phyloP scores from a whole-genome alignment of 371 early-diverging fungal genomes.

The Actinomortierella wolfii region DNA sequence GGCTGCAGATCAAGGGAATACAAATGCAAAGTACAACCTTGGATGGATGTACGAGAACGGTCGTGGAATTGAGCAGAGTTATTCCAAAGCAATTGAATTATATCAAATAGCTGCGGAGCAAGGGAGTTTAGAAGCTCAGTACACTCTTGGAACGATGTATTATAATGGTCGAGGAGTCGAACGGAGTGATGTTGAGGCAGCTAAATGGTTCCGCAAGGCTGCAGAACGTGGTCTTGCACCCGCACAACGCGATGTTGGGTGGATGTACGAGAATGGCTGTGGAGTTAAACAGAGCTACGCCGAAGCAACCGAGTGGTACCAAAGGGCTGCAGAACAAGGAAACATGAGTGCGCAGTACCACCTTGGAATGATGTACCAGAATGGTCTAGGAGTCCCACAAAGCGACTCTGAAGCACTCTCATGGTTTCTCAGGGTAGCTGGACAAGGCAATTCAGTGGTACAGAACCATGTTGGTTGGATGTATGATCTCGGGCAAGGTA shows the following conservation, averaged over 20 bases:
- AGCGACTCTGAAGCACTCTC: no score
- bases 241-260: constrained; percentile 82
- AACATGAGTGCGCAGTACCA: constrained; percentile 66
- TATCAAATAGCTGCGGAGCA: constrained; percentile 67
- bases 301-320: constrained; percentile 63
- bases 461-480: no score
- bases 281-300: constrained; percentile 60
- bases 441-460: no score
- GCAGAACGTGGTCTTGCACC: constrained; percentile 68
- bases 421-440: no score
- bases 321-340: constrained; percentile 65
- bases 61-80: constrained; percentile 62
- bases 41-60: constrained; percentile 80
- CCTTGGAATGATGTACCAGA: no score
- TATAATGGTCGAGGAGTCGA: constrained; percentile 82
- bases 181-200: constrained; percentile 63
- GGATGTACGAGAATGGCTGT: constrained; percentile 77
- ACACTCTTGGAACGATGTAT: constrained; percentile 77
- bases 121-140: constrained; percentile 64
- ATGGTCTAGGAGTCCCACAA: no score
- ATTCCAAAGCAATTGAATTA: constrained; percentile 58
- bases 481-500: no score
- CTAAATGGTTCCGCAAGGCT: constrained; percentile 73
- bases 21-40: constrained; percentile 80
- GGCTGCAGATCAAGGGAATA: constrained; percentile 69